Conservation (phyloP, 108 stramenopile species). For the Cyclotella sp. region DNA sequence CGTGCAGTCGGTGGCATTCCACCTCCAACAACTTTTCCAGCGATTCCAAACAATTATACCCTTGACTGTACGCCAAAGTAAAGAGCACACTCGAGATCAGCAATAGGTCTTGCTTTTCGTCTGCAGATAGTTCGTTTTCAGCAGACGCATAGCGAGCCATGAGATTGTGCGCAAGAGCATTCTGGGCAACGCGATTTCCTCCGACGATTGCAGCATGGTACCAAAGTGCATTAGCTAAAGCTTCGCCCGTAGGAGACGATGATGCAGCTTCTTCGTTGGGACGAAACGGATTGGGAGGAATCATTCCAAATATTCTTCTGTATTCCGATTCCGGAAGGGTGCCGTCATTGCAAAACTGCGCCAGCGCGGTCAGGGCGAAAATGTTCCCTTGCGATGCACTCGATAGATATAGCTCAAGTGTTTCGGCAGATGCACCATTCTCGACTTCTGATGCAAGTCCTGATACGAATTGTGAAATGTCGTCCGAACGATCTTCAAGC, state of each 20-base stretch:
- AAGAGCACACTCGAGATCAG: slow-evolving; percentile 58
- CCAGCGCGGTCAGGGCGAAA: slow-evolving; percentile 69
- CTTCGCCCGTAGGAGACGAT: neutral
- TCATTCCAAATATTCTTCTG: slow-evolving; percentile 5
- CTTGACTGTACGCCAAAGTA: slow-evolving; percentile 66
- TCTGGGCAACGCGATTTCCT: slow-evolving; percentile 67
- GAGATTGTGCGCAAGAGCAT: slow-evolving; percentile 62
- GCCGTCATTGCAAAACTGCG: slow-evolving; percentile 55
- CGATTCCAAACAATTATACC: slow-evolving; percentile 51
- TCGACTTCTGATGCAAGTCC: slow-evolving; percentile 59
- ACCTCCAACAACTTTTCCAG: slow-evolving; percentile 55
- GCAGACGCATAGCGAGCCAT: slow-evolving; percentile 45
- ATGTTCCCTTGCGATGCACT: slow-evolving; percentile 64
- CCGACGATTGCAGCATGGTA: slow-evolving; percentile 57
- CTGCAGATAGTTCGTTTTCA: slow-evolving; percentile 13
- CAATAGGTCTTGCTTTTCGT: slow-evolving; percentile 35
- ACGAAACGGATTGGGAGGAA: slow-evolving; percentile 20
- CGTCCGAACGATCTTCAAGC: slow-evolving; percentile 52
- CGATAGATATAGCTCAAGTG: slow-evolving; percentile 53
- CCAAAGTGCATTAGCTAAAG: slow-evolving; percentile 60
- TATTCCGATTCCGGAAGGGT: slow-evolving; percentile 20
- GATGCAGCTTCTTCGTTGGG: neutral
- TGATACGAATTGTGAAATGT: slow-evolving; percentile 72
- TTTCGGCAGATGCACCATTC: slow-evolving; percentile 8
- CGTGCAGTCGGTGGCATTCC: slow-evolving; percentile 41